Percentiles rank a stretch among this genome's conserved stretches.
Evolutionary conservation across 1,284 basidiomycete genomes (phyloP).

Genomic region (Cystobasidium sp.): DNA sequence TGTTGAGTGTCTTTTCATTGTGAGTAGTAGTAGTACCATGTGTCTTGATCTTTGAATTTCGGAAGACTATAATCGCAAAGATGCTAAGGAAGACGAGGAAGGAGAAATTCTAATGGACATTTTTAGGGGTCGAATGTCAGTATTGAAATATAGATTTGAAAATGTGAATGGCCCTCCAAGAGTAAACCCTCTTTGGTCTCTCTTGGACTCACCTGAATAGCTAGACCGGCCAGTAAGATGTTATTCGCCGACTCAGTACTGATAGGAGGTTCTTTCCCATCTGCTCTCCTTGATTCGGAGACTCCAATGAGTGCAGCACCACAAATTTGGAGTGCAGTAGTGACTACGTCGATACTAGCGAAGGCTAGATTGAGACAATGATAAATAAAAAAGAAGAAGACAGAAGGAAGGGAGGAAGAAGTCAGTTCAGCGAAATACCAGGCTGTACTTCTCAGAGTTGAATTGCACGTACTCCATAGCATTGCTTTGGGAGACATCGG

Average conservation of each 20-base stretch:
- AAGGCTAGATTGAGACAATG: slow-evolving; percentile 51
- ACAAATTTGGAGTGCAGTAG: slow-evolving; percentile 57
- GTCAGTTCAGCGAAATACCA: slow-evolving; percentile 25
- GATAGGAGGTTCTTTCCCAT: slow-evolving; percentile 51
- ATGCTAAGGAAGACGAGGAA: slow-evolving; percentile 56
- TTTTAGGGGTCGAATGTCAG: slow-evolving; percentile 21
- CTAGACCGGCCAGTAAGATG: slow-evolving; percentile 59
- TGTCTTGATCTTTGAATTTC: slow-evolving; percentile 6
- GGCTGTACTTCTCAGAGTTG: slow-evolving; percentile 24
- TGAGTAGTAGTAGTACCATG: neutral
- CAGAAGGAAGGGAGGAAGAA: neutral
- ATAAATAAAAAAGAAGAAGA: neutral
- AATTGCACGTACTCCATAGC: slow-evolving; percentile 51
- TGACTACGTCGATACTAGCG: slow-evolving; percentile 56
- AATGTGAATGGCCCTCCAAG: too few species aligned
- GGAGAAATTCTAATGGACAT: slow-evolving; percentile 52
- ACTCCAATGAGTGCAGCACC: slow-evolving; percentile 60
- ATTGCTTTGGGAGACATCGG: slow-evolving; percentile 53
- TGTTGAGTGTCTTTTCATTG: neutral
- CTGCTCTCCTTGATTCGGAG: slow-evolving; percentile 54
- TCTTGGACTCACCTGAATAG: slow-evolving; percentile 54
- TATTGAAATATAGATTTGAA: too few species aligned
- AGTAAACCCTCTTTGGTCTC: neutral
- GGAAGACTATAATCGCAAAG: slow-evolving; percentile 38
- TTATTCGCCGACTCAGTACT: slow-evolving; percentile 57